A percentile compares a stretch with the other conserved stretches of the same genome.
These are phyloP conservation scores for Erythrophleum fordii DNA, from an alignment of 306 rosid species.

Conservation along the genomic window DNA sequence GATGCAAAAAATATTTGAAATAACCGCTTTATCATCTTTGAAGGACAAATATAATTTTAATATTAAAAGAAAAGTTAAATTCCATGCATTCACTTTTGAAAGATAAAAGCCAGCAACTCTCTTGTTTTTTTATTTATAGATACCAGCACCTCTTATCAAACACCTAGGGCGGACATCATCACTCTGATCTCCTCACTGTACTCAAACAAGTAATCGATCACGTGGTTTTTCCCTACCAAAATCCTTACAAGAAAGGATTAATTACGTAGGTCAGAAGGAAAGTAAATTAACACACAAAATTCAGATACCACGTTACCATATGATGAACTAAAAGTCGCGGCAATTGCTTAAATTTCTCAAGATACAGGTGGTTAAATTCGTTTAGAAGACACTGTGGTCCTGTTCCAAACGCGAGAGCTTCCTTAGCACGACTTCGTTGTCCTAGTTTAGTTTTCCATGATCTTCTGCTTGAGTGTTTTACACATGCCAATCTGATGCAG, in stretches of 20 bases:
- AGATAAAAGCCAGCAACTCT: no score
- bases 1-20: no score
- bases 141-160: no score
- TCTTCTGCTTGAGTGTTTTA: slow-evolving; percentile 69
- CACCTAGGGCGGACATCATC: no score
- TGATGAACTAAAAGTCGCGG: background rate
- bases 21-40: no score
- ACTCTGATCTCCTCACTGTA: no score
- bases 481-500: slow-evolving; percentile 54
- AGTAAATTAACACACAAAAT: background rate
- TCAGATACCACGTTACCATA: background rate
- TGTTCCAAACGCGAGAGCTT: slow-evolving; percentile 42
- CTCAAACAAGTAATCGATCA: no score
- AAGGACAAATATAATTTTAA: no score
- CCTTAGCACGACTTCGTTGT: slow-evolving; percentile 62
- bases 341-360: background rate
- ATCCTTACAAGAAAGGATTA: background rate
- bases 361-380: background rate
- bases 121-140: no score
- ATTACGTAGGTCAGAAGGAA: background rate
- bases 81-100: no score
- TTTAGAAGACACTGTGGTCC: background rate
- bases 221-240: background rate
- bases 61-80: no score
- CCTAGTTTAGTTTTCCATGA: slow-evolving; percentile 60